A percentile compares a stretch with the other conserved stretches of the same genome.
phyloP scores from a whole-genome alignment of 2,329 filamentous ascomycete species.

The Drechslera avenae region DNA sequence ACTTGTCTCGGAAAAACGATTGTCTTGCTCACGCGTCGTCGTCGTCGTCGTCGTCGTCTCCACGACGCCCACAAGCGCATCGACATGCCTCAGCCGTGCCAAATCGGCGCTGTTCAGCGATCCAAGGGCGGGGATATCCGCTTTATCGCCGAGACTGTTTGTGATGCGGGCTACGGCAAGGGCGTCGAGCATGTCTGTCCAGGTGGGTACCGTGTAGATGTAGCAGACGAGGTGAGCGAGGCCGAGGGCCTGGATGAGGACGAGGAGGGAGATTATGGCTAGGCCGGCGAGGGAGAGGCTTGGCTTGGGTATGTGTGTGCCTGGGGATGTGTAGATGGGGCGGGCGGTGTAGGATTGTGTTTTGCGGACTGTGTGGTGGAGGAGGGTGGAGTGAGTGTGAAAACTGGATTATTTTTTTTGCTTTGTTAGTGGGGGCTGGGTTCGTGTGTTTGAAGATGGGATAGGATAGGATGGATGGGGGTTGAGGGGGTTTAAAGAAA shows the following conservation, averaged over 20 bases:
- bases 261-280: conserved; percentile 4
- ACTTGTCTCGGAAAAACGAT: too few relatives aligned
- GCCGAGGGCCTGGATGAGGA: conserved; percentile 12
- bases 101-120: neutral
- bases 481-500: too few relatives aligned
- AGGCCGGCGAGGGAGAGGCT: neutral
- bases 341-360: conserved; percentile 6
- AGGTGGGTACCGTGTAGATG: conserved; percentile 14
- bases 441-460: too few relatives aligned
- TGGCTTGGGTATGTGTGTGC: neutral
- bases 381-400: conserved; percentile 13
- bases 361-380: conserved; percentile 5
- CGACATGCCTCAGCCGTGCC: neutral
- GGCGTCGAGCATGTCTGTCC: conserved; percentile 15
- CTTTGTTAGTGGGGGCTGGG: neutral
- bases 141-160: conserved; percentile 6
- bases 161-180: conserved; percentile 13
- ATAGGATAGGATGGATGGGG: too few relatives aligned
- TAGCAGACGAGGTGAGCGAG: conserved; percentile 11
- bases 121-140: conserved; percentile 3
- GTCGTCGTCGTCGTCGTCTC: too few relatives aligned
- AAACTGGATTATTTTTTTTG: too few relatives aligned
- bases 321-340: neutral
- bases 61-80: neutral
- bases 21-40: too few relatives aligned